Evolutionary conservation across 192 early-diverging fungal genomes (phyloP), one percentile per base, ranked within the genome.

Genomic region (Backusella australiensis): DNA sequence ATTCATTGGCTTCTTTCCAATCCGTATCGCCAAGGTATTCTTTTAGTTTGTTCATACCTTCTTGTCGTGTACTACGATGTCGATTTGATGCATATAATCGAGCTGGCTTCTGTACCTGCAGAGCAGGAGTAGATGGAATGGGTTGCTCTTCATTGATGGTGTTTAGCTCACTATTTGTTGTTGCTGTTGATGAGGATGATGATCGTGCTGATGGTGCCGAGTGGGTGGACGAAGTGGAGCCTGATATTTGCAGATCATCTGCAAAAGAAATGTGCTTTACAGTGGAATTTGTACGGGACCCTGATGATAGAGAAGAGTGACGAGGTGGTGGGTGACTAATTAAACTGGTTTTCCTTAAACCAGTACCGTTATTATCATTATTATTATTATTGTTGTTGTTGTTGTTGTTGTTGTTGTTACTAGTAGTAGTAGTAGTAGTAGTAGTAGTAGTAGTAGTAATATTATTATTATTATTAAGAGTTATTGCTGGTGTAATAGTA

Each of bases 1-100:
- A 78, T 36, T 76, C 81, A 6, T 71, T 77, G 7, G 78, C 69
- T 6, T 78, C 29, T 4, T 77, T 77, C 87, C 87, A 88, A 17
- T 84, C 84, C 42, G 74, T 72, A 68, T 82, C 65, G 34, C 67
- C 56, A 71, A 76, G 70, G 17, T 82, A 70, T 35, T 80, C 72
- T 49, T 88, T 88, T 23, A 85, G 80, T 73, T 74, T 79, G 4
- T 76, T 53, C 5, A 75, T 46, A 42, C 78, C 34, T 12, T 80
- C 53, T 19, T 71, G 74, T 26, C 74, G 68, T 7, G 73, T 78
- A n/a, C 85, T 78, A 5, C 75, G 77, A 71, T 88, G 81, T 23
- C 77, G 78, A 66, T 81, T 75, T 15, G 83, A 49, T 26, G 78
- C 74, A 36, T 80, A 80, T 21, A 80, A 52, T 32, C 70, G 23